Base-by-base conservation (phyloP, 805 yeast genomes). In the Wickerhamiella bombiphila region DNA sequence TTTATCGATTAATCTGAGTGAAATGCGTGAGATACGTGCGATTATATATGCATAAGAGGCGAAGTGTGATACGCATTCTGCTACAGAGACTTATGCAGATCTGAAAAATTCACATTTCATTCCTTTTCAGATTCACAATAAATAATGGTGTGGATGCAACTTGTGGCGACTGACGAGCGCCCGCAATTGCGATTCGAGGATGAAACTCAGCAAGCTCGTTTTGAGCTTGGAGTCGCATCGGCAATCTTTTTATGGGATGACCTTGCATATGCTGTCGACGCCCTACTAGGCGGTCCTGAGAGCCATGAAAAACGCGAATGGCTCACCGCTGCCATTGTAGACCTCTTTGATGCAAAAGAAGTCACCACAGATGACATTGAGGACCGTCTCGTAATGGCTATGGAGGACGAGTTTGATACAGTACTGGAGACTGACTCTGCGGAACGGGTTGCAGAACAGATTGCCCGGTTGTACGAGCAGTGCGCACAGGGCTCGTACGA, bases 241-340 rank as follows among this genome's bases (percentile, higher is more conserved):
- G 75, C 80, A 25, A 60, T 91, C n/a, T 74, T 86, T 56, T 68
- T 70, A 41, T 91, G 98, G 98, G 91, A 85, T 42, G 85, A 80
- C 18, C 63, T 91, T 36, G 68, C 71, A 34, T 78, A 80, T 1
- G 98, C 98, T 0, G 97, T 91, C 7, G 93, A 74, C 4, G 83
- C 81, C 55, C 64, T 68, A 22, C 91, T 98, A 97, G 99, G 98
- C 42, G 99, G 98, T 1, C 75, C 94, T 11, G 80, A 81, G 25
- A 77, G 93, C 11, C 72, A 69, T 0, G 96, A 81, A 28, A 91
- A 91, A 57, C 69, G 99, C 53, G 98, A 91, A 56, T 91, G 98
- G 98, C 69, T 88, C 45, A 72, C 81, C 3, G 93, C 82, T 3
- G 62, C 81, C 11, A 72, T 88, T 2, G 70, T 85, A 21, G 96